A percentile compares a stretch with the other conserved stretches of the same genome.
Evolutionary conservation across 768 basidiomycete species (phyloP).

Genomic region (Leccinum subtestaceum): DNA sequence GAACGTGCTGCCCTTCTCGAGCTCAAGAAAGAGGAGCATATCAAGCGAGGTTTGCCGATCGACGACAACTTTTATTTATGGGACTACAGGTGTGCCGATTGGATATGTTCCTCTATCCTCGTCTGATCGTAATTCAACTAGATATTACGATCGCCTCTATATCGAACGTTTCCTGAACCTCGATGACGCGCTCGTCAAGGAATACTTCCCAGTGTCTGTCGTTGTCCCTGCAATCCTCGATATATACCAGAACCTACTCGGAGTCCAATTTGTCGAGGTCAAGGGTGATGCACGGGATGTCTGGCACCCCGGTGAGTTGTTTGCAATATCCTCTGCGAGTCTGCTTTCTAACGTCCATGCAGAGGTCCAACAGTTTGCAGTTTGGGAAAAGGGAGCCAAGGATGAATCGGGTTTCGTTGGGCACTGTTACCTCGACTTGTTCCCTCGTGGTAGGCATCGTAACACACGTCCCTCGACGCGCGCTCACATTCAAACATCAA

Average conservation of each 20-base stretch:
- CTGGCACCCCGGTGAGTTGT: constrained; percentile 71
- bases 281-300: constrained; percentile 56
- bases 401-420: constrained; percentile 72
- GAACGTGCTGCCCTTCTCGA: constrained; percentile 66
- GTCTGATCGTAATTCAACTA: not conserved
- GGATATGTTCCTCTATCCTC: not conserved
- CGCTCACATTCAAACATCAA: not conserved
- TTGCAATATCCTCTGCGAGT: not conserved
- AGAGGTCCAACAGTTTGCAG: constrained; percentile 80
- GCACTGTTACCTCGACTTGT: constrained; percentile 84
- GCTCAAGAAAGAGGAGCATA: constrained; percentile 73
- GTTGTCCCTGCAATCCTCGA: constrained; percentile 76
- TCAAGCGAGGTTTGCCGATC: constrained; percentile 22
- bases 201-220: constrained; percentile 82
- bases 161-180: constrained; percentile 62
- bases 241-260: constrained; percentile 78
- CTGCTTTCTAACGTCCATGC: not conserved
- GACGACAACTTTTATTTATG: constrained; percentile 78
- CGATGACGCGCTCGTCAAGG: constrained; percentile 74
- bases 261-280: constrained; percentile 57
- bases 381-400: constrained; percentile 77
- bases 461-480: not conserved
- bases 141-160: constrained; percentile 34
- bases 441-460: constrained; percentile 59
- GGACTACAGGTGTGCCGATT: constrained; percentile 65